Base-by-base conservation (phyloP, 2,329 filamentous ascomycete genomes). In the Geosmithia putterillii region DNA sequence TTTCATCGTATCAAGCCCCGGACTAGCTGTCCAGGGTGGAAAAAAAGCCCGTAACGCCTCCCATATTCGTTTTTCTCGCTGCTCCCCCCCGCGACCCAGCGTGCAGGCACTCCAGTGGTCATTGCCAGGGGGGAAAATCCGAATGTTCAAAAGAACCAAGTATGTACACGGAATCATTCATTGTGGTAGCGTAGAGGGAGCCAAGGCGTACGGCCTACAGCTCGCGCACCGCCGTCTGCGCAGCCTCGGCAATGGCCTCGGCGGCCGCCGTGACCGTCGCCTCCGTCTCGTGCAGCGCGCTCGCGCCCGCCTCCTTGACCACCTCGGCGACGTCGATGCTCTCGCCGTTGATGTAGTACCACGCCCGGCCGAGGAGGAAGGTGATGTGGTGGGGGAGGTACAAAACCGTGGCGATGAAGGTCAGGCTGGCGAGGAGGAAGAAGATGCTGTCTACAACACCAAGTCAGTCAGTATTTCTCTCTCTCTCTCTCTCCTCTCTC, bases 271-370 rank as follows among this genome's bases (percentile, higher is more conserved):
- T 44, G 41, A 48, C 42, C 9, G 52, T 49, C 21, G 48, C 46
- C 38, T 47, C 48, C 9, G 46, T 50, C 19, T 51, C 59, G 6
- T 51, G 51, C 22, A 60, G 49, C 34, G 55, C 54, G 36, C 55
- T 54, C 35, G 53, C 55, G 20, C 58, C 54, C 39, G 57, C 55
- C 23, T 57, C 57, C 49, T 54, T 56, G 36, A 63, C 52, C 12
- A 53, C 56, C 40, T 59, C 55, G 15, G 56, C 52, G 38, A 71
- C 63, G 45, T 73, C 67, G 46, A 70, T 72, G 52, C 78, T 74
- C 57, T 95, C 88, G 52, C 92, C 92, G 50, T 82, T 81, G 62
- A 87, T 86, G 71, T 98, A 98, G 71, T 95, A 98, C 77, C 86
- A 94, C 43, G 87, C 81, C 58, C 90, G 84, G 58, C 80, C 79